phyloP scores from a whole-genome alignment of 2,329 filamentous ascomycete genomes.

The Byssothecium circinans region DNA sequence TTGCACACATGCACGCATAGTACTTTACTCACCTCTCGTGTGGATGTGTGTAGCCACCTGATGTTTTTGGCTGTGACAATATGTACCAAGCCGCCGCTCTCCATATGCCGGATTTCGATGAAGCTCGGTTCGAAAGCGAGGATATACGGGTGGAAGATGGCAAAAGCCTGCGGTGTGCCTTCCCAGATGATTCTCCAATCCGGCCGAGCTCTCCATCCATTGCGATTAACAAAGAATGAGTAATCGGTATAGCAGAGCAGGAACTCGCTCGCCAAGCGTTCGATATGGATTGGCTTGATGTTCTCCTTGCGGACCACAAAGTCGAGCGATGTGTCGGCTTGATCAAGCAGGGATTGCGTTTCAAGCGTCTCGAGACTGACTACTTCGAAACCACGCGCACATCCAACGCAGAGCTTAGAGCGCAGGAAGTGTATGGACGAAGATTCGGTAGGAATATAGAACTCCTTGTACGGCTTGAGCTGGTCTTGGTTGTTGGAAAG shows the following conservation, averaged over 20 bases:
- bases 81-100: conserved; percentile 86
- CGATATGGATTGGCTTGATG: conserved; percentile 93
- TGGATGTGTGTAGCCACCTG: conserved; percentile 95
- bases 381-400: conserved; percentile 93
- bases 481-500: conserved; percentile 92
- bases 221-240: conserved; percentile 98
- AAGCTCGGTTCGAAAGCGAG: conserved; percentile 97
- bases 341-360: conserved; percentile 93
- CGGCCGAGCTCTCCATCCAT: conserved; percentile 92
- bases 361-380: conserved; percentile 97
- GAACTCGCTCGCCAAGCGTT: conserved; percentile 95
- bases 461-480: conserved; percentile 81
- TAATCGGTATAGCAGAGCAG: conserved; percentile 98
- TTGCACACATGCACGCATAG: too few relatives aligned
- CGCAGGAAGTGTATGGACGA: conserved; percentile 97
- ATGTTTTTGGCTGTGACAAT: conserved; percentile 97
- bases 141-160: conserved; percentile 94
- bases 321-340: conserved; percentile 96
- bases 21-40: conserved; percentile 72
- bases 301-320: conserved; percentile 94
- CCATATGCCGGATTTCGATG: conserved; percentile 93
- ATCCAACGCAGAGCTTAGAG: conserved; percentile 94
- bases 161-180: conserved; percentile 87
- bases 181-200: conserved; percentile 99
- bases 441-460: conserved; percentile 98